Conservation (phyloP, 2,329 filamentous ascomycete genomes). For the Stachybotrys elegans region DNA sequence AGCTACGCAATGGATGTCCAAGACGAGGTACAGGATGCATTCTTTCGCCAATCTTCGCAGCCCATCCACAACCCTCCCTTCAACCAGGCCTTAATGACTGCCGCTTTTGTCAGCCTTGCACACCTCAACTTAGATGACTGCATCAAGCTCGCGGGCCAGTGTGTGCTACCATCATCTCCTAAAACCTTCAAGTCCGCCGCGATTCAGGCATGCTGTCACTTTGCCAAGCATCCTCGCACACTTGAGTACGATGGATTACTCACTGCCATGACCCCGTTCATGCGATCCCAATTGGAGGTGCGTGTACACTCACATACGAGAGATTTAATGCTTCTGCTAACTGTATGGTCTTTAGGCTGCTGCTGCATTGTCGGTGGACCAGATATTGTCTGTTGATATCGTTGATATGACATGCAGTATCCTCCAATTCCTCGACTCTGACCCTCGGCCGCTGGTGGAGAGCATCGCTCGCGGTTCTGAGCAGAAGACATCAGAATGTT, state of each 20-base stretch:
- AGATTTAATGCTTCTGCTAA: too few relatives aligned
- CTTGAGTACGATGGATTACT: conserved; percentile 52
- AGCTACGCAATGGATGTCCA: conserved; percentile 67
- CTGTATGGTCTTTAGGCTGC: too few relatives aligned
- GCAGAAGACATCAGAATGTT: too few relatives aligned
- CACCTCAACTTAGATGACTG: conserved; percentile 57
- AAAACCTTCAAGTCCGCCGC: conserved; percentile 57
- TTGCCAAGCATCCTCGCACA: conserved; percentile 47
- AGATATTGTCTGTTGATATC: too few relatives aligned
- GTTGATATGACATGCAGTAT: conserved; percentile 33
- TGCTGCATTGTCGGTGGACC: too few relatives aligned
- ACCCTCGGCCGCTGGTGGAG: conserved; percentile 30
- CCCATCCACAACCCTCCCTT: conserved; percentile 45
- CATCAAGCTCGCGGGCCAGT: conserved; percentile 50
- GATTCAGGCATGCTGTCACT: conserved; percentile 58
- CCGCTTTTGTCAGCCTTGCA: conserved; percentile 59
- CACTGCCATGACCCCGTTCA: conserved; percentile 48
- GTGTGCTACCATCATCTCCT: conserved; percentile 52
- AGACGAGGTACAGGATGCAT: conserved; percentile 61
- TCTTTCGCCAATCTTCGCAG: conserved; percentile 50
- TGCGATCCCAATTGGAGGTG: conserved; percentile 54
- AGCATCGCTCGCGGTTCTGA: too few relatives aligned
- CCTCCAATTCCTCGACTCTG: conserved; percentile 52
- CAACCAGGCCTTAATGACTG: conserved; percentile 61
- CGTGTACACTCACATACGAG: conserved; percentile 14